phyloP scores from a whole-genome alignment of 345 rosid genomes.

The Gossypium thurberi region DNA sequence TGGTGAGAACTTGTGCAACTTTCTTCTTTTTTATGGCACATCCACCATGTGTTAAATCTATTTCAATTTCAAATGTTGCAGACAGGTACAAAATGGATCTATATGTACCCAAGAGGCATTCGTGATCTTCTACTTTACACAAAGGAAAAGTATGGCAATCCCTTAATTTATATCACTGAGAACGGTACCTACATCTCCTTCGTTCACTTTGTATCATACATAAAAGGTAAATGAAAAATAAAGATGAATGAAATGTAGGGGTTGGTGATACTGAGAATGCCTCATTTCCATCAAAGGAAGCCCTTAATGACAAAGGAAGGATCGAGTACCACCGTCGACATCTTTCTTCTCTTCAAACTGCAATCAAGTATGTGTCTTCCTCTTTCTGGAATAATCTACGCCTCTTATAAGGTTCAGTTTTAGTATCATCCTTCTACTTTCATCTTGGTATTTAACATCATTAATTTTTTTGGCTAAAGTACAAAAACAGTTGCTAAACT shows the following conservation, averaged over 20 bases:
- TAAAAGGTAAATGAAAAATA: neutral
- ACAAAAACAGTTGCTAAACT: no score
- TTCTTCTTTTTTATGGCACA: no score
- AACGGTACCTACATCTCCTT: slow-evolving; percentile 32
- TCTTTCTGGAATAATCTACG: neutral
- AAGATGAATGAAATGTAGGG: slow-evolving; percentile 8
- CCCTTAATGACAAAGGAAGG: slow-evolving; percentile 18
- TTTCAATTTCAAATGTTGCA: slow-evolving; percentile 14
- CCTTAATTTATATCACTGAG: slow-evolving; percentile 47
- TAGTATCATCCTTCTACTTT: no score
- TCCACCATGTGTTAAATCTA: neutral
- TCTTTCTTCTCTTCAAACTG: slow-evolving; percentile 19
- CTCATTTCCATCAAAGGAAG: slow-evolving; percentile 16
- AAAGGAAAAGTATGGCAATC: slow-evolving; percentile 41
- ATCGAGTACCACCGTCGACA: slow-evolving; percentile 19
- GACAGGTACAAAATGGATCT: slow-evolving; percentile 51
- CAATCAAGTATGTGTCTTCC: slow-evolving; percentile 10
- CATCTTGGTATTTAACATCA: no score
- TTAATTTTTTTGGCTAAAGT: no score
- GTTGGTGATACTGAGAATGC: slow-evolving; percentile 14
- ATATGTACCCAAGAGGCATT: slow-evolving; percentile 34
- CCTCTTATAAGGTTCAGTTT: no score
- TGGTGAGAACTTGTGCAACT: slow-evolving; percentile 16
- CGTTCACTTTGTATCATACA: neutral
- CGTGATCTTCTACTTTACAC: slow-evolving; percentile 33